Base-by-base conservation (phyloP, 164 flowering plant genomes). In the Annona squamosa region DNA sequence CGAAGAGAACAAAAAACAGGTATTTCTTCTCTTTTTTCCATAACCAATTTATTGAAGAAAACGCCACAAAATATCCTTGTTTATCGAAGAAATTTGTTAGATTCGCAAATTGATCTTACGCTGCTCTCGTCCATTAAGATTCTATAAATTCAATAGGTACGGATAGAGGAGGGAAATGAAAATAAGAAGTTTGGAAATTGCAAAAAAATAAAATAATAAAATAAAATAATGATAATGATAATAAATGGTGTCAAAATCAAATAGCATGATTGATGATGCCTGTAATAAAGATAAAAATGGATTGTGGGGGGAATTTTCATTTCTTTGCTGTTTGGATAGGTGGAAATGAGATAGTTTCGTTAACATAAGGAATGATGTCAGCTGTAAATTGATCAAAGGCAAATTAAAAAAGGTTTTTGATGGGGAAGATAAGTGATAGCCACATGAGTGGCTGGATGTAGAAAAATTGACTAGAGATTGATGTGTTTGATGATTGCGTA, bases 1-100 rank as follows among this genome's bases (percentile, higher is more conserved):
- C 4, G 88, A 88, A 69, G 87, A 88, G 82, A 88, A 87, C 85
- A 88, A 85, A 81, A 85, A 88, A 59, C 74, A 86, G 86, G 90
- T 85, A 3, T 16, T 57, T 65, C 66, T 26, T 3, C 17, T 48
- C 44, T 26, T 17, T 1, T 19, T 19, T 68, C 43, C 10, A 5
- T 64, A 26, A 26, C 9, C 9, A 19, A 64, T 63, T 19, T 62
- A 13, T 62, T 16, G n/a, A 62, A 3, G 65, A 62, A 18, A 1
- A 6, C 37, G 37, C 37, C 37, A 26, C 37, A 26, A 26, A 26
- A 26, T 26, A 26, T 26, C 37, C 37, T 26, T 26, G 37, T 26
- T 26, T 26, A 9, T 72, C 7, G 67, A 46, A 48, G 41, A 4
- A 16, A n/a, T 7, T 43, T 5, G 10, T 12, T 1, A 19, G 57